Conservation (phyloP, 2,329 filamentous ascomycete species). For the Truncatella angustata region DNA sequence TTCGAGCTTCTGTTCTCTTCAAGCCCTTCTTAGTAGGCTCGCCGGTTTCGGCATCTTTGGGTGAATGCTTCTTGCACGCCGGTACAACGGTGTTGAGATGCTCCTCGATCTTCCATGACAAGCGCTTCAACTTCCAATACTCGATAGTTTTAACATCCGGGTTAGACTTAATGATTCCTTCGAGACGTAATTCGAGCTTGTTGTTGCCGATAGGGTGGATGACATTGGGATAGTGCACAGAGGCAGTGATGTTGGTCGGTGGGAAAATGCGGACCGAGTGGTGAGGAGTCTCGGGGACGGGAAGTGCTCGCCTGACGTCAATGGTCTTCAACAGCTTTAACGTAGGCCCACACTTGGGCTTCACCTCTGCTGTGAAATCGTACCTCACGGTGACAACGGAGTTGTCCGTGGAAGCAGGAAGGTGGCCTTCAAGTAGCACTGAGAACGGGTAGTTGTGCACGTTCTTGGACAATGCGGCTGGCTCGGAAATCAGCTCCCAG, state of each 20-base stretch:
- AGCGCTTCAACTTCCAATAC: conserved; percentile 84
- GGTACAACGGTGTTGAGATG: conserved; percentile 75
- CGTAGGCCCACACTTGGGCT: conserved; percentile 53
- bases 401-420: conserved; percentile 81
- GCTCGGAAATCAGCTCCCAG: conserved; percentile 72
- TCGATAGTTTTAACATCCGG: conserved; percentile 68
- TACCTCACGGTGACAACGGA: conserved; percentile 74
- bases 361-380: conserved; percentile 67
- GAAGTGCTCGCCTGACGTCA: conserved; percentile 75
- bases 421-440: conserved; percentile 76
- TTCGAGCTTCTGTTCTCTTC: conserved; percentile 70
- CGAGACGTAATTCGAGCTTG: conserved; percentile 74
- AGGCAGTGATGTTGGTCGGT: conserved; percentile 88
- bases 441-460: conserved; percentile 85
- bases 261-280: conserved; percentile 93
- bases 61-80: conserved; percentile 73
- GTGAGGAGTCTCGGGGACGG: conserved; percentile 72
- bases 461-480: conserved; percentile 50
- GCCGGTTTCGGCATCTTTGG: conserved; percentile 46
- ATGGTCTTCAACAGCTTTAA: conserved; percentile 68
- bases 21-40: conserved; percentile 59
- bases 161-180: conserved; percentile 76
- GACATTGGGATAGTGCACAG: conserved; percentile 76
- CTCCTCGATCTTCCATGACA: conserved; percentile 93
- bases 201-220: conserved; percentile 85